Percentiles rank a stretch among this genome's conserved stretches.
These are phyloP conservation scores for Hemileccinum rubropunctum DNA, from an alignment of 768 basidiomycete genomes.

Conservation along the genomic window DNA sequence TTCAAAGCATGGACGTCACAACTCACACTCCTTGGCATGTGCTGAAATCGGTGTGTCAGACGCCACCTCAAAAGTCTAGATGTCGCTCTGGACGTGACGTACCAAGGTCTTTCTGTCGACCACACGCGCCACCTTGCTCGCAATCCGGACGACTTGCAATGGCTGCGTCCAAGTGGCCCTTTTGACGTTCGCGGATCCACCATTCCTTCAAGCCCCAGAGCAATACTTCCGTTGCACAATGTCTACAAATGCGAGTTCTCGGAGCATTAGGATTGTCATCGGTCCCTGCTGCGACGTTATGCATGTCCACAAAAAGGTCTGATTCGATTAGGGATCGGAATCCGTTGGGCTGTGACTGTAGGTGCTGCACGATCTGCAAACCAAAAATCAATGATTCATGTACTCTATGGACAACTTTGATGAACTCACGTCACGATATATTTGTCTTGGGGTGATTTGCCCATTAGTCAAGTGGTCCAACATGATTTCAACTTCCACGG, in stretches of 20 bases:
- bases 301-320: constrained; percentile 69
- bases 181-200: constrained; percentile 79
- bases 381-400: constrained; percentile 2
- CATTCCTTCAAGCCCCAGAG: constrained; percentile 76
- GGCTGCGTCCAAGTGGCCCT: constrained; percentile 56
- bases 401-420: background rate
- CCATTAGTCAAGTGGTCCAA: constrained; percentile 72
- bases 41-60: constrained; percentile 35
- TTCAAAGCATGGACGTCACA: background rate
- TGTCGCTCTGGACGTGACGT: constrained; percentile 24
- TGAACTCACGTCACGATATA: constrained; percentile 69
- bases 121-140: constrained; percentile 56
- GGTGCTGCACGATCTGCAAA: constrained; percentile 57
- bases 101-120: constrained; percentile 66
- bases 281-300: constrained; percentile 51
- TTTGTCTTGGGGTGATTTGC: constrained; percentile 60
- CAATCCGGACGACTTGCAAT: constrained; percentile 68
- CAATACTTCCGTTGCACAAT: constrained; percentile 73
- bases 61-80: background rate
- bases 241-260: constrained; percentile 62
- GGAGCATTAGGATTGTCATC: constrained; percentile 59
- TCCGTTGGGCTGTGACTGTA: constrained; percentile 56
- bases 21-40: constrained; percentile 76
- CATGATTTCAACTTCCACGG: constrained; percentile 80
- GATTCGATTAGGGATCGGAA: constrained; percentile 67